Evolutionary conservation across 306 rosid species (phyloP), one percentile per base, ranked within the genome.

Genomic region (Ziziphus jujuba): DNA sequence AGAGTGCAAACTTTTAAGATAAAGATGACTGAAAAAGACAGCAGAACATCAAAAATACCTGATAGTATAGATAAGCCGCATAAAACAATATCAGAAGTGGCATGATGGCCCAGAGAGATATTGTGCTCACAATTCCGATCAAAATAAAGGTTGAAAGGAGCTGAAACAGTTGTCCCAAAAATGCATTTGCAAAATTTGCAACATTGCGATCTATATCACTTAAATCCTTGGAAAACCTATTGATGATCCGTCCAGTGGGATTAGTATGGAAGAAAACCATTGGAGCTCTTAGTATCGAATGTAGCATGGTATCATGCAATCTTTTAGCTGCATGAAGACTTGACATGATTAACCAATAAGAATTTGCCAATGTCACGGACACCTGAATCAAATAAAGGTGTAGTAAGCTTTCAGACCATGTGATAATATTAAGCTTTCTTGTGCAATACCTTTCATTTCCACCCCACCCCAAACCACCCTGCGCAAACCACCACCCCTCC

Each of bases 201-300:
- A 92, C 85, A 66, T 53, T 62, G 53, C 87, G 76, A 72, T 92
- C 98, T 47, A 92, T 84, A 65, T 92, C 98, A 50, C 91, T 91
- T 0, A 76, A 64, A 78, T 92, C 98, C 72, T 74, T 89, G 3
- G 98, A 89, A 70, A 92, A 92, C 77, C 98, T 84, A 66, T 92
- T 92, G 75, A 92, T 86, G 69, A 92, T 85, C 61, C 98, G 81
- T 34, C 98, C 96, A 43, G 81, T 80, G 21, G 96, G 98, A 79
- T 87, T 92, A 44, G 92, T 85, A 80, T 92, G 96, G 77, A 92
- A 92, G 89, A 92, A 92, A 24, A 80, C 34, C 96, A 92, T 87
- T 52, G 92, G 96, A 77, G 96, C 95, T 53, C 82, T 63, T 19
- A 92, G 79, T 60, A 92, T 67, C 25, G 82, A 76, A 20, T 72